Conservation (phyloP, 2,329 filamentous ascomycete genomes). For the Macrophomina pseudophaseolina region DNA sequence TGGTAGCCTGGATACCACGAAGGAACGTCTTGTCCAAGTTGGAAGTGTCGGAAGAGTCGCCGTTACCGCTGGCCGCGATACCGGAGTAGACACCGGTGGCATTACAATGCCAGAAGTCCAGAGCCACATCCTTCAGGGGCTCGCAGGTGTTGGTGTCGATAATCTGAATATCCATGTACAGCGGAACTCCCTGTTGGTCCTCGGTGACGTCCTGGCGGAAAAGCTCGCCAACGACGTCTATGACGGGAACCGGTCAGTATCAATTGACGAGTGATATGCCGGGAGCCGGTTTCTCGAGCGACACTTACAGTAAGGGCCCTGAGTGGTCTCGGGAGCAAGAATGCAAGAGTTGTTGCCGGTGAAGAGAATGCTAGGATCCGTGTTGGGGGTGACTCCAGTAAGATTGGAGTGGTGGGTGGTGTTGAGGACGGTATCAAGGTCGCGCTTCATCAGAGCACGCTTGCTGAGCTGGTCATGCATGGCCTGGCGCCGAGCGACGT, state of each 20-base stretch:
- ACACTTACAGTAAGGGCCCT: slow-evolving; percentile 40
- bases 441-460: slow-evolving; percentile 36
- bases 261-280: neutral
- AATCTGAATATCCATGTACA: slow-evolving; percentile 59
- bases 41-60: slow-evolving; percentile 41
- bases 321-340: slow-evolving; percentile 40
- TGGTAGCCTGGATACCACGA: slow-evolving; percentile 54
- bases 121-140: slow-evolving; percentile 53
- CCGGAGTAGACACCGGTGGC: slow-evolving; percentile 51
- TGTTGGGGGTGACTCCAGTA: slow-evolving; percentile 37
- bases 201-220: slow-evolving; percentile 57
- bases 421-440: slow-evolving; percentile 25
- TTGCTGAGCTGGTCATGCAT: slow-evolving; percentile 47
- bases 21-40: slow-evolving; percentile 49
- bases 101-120: slow-evolving; percentile 60
- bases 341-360: slow-evolving; percentile 41
- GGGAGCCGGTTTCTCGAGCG: neutral
- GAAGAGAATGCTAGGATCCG: slow-evolving; percentile 38
- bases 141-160: slow-evolving; percentile 61
- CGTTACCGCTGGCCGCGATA: slow-evolving; percentile 49
- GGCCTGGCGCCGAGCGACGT: slow-evolving; percentile 49
- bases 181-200: slow-evolving; percentile 53
- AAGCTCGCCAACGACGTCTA: slow-evolving; percentile 55
- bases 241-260: neutral
- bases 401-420: slow-evolving; percentile 40